Evolutionary conservation across 345 rosid genomes (phyloP).

Genomic region (Luvunga scandens): DNA sequence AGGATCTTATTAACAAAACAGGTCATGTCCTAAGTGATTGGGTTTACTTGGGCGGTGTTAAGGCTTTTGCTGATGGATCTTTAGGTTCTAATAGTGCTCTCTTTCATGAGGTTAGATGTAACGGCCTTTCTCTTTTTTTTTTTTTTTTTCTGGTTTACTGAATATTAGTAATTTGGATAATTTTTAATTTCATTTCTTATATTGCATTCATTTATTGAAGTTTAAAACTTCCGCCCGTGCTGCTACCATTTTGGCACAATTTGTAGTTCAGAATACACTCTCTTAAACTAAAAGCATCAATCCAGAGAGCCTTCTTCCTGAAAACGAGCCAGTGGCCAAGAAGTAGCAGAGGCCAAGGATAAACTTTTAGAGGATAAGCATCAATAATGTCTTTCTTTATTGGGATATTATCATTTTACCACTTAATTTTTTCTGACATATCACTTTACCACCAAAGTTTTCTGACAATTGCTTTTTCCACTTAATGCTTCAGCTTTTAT

Average conservation of each 20-base stretch:
- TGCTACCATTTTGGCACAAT: not conserved
- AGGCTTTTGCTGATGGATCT: conserved; percentile 94
- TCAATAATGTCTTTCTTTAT: not conserved
- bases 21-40: conserved; percentile 60
- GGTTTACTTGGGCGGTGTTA: conserved; percentile 87
- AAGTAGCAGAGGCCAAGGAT: not conserved
- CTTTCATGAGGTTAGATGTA: conserved; percentile 63
- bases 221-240: not conserved
- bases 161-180: not conserved
- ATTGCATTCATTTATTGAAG: not conserved
- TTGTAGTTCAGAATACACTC: conserved; percentile 1
- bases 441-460: no score
- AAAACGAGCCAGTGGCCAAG: not conserved
- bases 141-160: not conserved
- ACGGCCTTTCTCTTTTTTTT: not conserved
- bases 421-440: no score
- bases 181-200: not conserved
- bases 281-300: not conserved
- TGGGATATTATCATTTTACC: not conserved
- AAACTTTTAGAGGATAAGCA: not conserved
- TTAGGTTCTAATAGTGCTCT: conserved; percentile 87
- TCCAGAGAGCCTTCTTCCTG: not conserved
- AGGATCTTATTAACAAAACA: conserved; percentile 52
- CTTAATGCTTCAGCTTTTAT: no score
- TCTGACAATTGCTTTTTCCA: no score